These are phyloP conservation scores for Backusella luteola DNA, from an alignment of 192 early-diverging fungal genomes.

Conservation along the genomic window DNA sequence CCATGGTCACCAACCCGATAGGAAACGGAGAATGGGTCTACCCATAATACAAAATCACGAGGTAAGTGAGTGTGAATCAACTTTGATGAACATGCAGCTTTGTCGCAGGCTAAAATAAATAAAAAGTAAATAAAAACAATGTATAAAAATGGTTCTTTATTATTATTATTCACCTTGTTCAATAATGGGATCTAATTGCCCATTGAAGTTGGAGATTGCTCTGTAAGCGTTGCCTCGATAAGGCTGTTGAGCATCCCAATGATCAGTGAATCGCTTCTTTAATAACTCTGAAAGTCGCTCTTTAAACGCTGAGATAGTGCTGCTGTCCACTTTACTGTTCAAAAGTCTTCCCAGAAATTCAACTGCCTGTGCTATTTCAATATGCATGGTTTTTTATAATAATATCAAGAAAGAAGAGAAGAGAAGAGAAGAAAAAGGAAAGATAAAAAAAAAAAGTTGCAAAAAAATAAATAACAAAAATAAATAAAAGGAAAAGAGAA, in stretches of 20 bases:
- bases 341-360: slow-evolving; percentile 36
- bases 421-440: neutral
- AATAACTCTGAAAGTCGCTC: slow-evolving; percentile 50
- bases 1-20: slow-evolving; percentile 73
- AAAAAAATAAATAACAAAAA: neutral
- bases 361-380: slow-evolving; percentile 38
- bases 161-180: slow-evolving; percentile 41
- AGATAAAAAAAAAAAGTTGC: neutral
- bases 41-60: slow-evolving; percentile 70
- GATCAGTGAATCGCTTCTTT: slow-evolving; percentile 57
- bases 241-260: slow-evolving; percentile 71
- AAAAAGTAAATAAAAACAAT: neutral
- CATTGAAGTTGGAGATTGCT: slow-evolving; percentile 71
- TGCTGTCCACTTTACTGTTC: slow-evolving; percentile 17
- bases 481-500: slow-evolving; percentile 9
- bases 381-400: neutral
- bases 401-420: neutral
- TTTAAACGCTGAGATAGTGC: slow-evolving; percentile 39
- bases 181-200: slow-evolving; percentile 60
- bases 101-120: slow-evolving; percentile 47
- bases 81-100: slow-evolving; percentile 41
- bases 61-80: slow-evolving; percentile 57
- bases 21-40: slow-evolving; percentile 69
- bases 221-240: slow-evolving; percentile 72
- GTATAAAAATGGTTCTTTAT: neutral